Conservation (phyloP, 768 basidiomycete species). For the Suillus cothurnatus region DNA sequence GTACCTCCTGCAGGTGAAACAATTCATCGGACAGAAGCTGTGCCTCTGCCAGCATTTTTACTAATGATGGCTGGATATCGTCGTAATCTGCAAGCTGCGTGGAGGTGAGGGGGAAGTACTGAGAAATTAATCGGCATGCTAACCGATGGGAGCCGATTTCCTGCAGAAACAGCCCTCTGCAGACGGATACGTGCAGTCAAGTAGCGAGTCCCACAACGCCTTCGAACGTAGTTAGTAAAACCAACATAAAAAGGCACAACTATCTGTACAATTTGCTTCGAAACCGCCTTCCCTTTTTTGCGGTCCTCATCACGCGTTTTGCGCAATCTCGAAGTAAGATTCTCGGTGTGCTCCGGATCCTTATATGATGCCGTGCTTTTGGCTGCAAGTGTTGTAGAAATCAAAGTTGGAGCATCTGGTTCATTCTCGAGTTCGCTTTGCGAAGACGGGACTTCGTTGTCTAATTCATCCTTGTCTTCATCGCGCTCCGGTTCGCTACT, state of each 20-base stretch:
- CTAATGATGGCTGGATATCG: constrained; percentile 47
- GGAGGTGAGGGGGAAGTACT: constrained; percentile 17
- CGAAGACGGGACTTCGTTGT: constrained; percentile 11
- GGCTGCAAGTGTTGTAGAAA: constrained; percentile 14
- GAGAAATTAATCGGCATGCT: constrained; percentile 27
- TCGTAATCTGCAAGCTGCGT: constrained; percentile 34
- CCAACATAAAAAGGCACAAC: constrained; percentile 10
- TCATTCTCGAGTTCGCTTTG: constrained; percentile 17
- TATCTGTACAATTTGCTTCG: constrained; percentile 73
- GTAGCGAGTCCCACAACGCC: constrained; percentile 83
- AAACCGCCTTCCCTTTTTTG: constrained; percentile 82
- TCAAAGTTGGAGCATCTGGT: background rate
- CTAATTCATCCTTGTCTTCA: constrained; percentile 16
- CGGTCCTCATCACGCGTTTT: constrained; percentile 68
- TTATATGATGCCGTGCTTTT: constrained; percentile 16
- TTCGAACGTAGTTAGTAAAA: constrained; percentile 32
- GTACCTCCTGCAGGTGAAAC: constrained; percentile 68
- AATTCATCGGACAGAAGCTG: constrained; percentile 65
- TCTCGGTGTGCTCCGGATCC: constrained; percentile 28
- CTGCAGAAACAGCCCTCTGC: constrained; percentile 73
- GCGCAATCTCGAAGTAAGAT: constrained; percentile 55
- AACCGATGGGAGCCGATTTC: constrained; percentile 69
- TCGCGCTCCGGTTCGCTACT: constrained; percentile 13
- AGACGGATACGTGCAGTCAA: constrained; percentile 91
- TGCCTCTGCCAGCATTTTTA: constrained; percentile 62